Conservation (phyloP, 208 protist genomes). For the Trypanosoma mega region DNA sequence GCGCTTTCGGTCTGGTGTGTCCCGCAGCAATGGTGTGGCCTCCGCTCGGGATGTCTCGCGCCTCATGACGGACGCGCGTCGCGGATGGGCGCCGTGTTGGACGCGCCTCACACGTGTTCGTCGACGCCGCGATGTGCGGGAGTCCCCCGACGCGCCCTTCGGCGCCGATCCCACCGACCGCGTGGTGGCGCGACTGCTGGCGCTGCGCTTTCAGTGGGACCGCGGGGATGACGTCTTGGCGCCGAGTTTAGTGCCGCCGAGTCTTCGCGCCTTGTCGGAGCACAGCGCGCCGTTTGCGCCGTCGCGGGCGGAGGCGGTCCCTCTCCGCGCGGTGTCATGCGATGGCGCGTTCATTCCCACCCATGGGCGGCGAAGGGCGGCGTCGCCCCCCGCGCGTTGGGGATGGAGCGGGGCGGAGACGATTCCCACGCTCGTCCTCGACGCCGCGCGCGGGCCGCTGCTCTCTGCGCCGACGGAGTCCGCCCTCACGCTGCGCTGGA, state of each 20-base stretch:
- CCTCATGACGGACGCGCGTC: conserved; percentile 61
- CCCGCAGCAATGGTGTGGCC: conserved; percentile 32
- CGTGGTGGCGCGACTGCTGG: conserved; percentile 55
- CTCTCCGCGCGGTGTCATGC: conserved; percentile 12
- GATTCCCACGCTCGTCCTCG: conserved; percentile 63
- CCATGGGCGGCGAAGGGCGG: conserved; percentile 16
- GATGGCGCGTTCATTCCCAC: conserved; percentile 13
- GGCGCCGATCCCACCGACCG: conserved; percentile 66
- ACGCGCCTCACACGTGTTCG: conserved; percentile 32
- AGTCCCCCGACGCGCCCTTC: conserved; percentile 46
- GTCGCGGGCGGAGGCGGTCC: conserved; percentile 3
- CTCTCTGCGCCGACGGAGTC: conserved; percentile 45
- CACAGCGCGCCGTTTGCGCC: conserved; percentile 65
- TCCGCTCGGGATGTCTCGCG: conserved; percentile 43
- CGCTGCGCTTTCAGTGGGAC: conserved; percentile 85
- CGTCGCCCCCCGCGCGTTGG: conserved; percentile 26
- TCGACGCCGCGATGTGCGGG: conserved; percentile 46
- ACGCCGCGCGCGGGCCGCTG: conserved; percentile 72
- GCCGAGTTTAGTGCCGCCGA: conserved; percentile 54
- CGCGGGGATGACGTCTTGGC: conserved; percentile 67
- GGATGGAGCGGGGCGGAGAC: conserved; percentile 77
- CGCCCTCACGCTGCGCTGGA: conserved; percentile 72
- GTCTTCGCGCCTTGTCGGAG: conserved; percentile 39
- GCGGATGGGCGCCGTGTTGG: conserved; percentile 65
- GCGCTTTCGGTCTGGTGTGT: conserved; percentile 19